Conservation (phyloP, 169 alveolate species). For the Ichthyophthirius multifiliis region DNA sequence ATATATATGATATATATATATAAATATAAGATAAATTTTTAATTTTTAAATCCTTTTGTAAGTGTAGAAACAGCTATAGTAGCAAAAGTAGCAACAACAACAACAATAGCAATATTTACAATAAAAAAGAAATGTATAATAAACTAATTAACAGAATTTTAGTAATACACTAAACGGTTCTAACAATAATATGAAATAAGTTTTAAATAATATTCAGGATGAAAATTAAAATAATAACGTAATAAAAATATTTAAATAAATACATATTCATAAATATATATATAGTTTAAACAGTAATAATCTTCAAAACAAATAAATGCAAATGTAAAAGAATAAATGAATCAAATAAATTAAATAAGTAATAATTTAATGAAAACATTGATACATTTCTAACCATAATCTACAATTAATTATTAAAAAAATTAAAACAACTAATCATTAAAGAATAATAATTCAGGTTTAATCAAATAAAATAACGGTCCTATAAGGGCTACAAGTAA, state of each 20-base stretch:
- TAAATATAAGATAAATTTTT: not conserved
- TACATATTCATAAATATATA: no score
- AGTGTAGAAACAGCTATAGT: not conserved
- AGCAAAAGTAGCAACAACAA: not conserved
- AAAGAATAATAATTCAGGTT: not conserved
- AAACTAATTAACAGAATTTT: not conserved
- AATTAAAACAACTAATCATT: not conserved
- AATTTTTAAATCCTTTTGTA: not conserved
- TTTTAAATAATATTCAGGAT: not conserved
- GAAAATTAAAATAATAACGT: not conserved
- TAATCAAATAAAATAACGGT: not conserved
- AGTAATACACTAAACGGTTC: not conserved
- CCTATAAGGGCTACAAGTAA: not conserved
- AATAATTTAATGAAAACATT: not conserved
- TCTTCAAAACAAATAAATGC: not conserved
- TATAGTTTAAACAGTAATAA: not conserved
- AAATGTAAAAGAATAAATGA: not conserved
- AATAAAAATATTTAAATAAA: not conserved
- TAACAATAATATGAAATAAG: not conserved
- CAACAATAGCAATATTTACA: not conserved
- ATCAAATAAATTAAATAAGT: not conserved
- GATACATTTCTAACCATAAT: not conserved
- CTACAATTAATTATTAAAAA: not conserved
- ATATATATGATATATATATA: not conserved
- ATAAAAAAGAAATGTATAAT: not conserved